Percentiles rank a stretch among this genome's conserved stretches.
phyloP scores from a whole-genome alignment of 768 basidiomycete genomes.

The Cyathus striatus region DNA sequence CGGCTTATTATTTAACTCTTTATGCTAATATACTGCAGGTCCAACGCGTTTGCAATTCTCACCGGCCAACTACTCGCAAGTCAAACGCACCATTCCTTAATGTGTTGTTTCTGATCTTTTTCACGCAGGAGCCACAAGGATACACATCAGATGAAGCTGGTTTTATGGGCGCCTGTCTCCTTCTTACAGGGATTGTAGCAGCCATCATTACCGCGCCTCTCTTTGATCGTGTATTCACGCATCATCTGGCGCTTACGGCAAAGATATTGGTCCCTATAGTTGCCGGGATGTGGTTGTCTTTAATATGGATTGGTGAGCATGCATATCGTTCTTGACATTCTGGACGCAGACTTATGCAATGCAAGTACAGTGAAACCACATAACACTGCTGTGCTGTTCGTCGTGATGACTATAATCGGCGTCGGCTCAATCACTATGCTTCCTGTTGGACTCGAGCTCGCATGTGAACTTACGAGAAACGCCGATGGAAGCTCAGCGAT shows the following conservation, averaged over 20 bases:
- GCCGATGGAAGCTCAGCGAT: slow-evolving; percentile 73
- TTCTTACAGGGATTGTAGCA: slow-evolving; percentile 66
- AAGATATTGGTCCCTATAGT: slow-evolving; percentile 61
- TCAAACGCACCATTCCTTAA: slow-evolving; percentile 4
- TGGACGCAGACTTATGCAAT: not conserved
- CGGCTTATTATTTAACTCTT: not conserved
- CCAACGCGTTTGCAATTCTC: slow-evolving; percentile 61
- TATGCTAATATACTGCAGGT: slow-evolving; percentile 27
- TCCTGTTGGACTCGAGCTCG: slow-evolving; percentile 73
- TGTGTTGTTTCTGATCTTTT: not conserved
- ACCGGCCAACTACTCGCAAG: slow-evolving; percentile 65
- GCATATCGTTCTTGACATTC: no score
- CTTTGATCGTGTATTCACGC: slow-evolving; percentile 80
- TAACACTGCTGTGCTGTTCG: slow-evolving; percentile 56
- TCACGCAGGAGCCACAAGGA: slow-evolving; percentile 58
- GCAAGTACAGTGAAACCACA: slow-evolving; percentile 50
- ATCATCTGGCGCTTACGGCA: slow-evolving; percentile 55
- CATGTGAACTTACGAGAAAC: slow-evolving; percentile 75
- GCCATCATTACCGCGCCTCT: slow-evolving; percentile 68
- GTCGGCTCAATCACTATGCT: slow-evolving; percentile 62
- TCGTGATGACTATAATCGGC: slow-evolving; percentile 67
- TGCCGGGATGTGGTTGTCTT: slow-evolving; percentile 58
- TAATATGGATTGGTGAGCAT: slow-evolving; percentile 75
- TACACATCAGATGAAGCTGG: slow-evolving; percentile 66
- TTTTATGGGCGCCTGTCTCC: slow-evolving; percentile 60